Evolutionary conservation across 2,329 filamentous ascomycete species (phyloP), one percentile per base, ranked within the genome.

Genomic region (Tolypocladium paradoxum): DNA sequence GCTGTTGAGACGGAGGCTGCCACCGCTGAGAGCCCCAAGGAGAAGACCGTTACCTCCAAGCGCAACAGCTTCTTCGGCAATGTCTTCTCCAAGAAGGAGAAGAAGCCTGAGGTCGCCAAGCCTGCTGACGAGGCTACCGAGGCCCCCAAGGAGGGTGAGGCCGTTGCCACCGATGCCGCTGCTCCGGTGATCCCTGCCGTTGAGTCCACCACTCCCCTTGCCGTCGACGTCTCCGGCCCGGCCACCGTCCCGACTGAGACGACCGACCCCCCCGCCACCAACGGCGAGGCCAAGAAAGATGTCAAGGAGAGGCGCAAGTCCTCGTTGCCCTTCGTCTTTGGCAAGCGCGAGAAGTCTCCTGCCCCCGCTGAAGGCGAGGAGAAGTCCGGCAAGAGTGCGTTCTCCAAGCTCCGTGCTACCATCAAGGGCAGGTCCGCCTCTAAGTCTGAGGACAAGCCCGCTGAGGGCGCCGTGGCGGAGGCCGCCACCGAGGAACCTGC

Each of bases 221-320:
- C 76, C 49, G 70, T 82, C 57, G 78, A 83, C 60, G 78, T 78
- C 20, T 65, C 71, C 49, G 73, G 68, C 53, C 74, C 76, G 49
- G 70, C 72, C 48, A 71, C 70, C n/a, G 72, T 68, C 54, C 72
- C 74, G 31, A 66, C 72, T 38, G 76, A 80, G 68, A 70, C 70
- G 24, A 69, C 73, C 4, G 77, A 81, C 61, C 65, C 58, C 47
- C 63, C 72, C 53, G 67, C 71, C 29, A 67, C 73, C 54, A 76
- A 75, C 58, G 74, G 74, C 55, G 82, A 84, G 72, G 60, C 73
- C 53, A 81, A 81, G 70, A 82, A 82, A 72, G 79, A 81, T 57
- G 68, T 77, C 61, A 90, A 89, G 83, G 78, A 82, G 71, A 95
- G 95, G 87, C 88, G 90, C 70, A 83, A 84, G 72, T 93, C 88